Conservation (phyloP, 2,329 filamentous ascomycete genomes). For the Arthrobotrys conoides region DNA sequence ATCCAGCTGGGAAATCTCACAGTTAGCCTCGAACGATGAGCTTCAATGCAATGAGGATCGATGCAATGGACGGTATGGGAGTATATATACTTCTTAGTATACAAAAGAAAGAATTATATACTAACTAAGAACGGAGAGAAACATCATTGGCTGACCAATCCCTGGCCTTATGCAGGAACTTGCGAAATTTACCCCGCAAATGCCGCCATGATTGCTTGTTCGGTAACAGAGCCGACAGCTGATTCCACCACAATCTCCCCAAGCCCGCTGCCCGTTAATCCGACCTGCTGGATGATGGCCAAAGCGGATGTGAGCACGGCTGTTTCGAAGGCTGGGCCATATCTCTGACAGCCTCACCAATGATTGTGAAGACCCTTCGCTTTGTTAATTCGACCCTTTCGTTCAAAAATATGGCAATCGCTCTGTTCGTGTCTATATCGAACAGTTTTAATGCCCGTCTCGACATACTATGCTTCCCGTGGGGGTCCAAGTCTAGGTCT, state of each 20-base stretch:
- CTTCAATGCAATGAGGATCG: not conserved
- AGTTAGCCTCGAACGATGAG: not conserved
- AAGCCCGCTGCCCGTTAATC: constrained; percentile 2
- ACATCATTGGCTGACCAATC: constrained; percentile 23
- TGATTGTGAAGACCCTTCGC: constrained; percentile 1
- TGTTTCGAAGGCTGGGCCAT: constrained; percentile 17
- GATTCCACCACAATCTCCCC: constrained; percentile 13
- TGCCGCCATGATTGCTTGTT: constrained; percentile 33
- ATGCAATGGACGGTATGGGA: not conserved
- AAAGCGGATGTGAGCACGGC: constrained; percentile 23
- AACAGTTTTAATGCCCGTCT: constrained; percentile 19
- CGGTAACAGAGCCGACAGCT: constrained; percentile 19
- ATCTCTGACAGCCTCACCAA: constrained; percentile 6
- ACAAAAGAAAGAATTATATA: constrained; percentile 10
- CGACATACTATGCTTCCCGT: constrained; percentile 10
- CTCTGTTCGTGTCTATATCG: constrained; percentile 7
- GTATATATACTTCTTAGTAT: not conserved
- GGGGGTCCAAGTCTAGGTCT: constrained; percentile 11
- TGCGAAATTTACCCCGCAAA: constrained; percentile 36
- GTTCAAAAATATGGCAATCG: constrained; percentile 14
- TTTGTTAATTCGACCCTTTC: constrained; percentile 12
- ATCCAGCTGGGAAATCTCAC: not conserved
- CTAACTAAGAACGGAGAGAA: not conserved
- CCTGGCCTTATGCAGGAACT: constrained; percentile 30
- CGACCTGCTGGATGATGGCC: constrained; percentile 16